A percentile compares a stretch with the other conserved stretches of the same genome.
phyloP scores from a whole-genome alignment of 495 filamentous ascomycete species.

The Pyronema omphalodes region DNA sequence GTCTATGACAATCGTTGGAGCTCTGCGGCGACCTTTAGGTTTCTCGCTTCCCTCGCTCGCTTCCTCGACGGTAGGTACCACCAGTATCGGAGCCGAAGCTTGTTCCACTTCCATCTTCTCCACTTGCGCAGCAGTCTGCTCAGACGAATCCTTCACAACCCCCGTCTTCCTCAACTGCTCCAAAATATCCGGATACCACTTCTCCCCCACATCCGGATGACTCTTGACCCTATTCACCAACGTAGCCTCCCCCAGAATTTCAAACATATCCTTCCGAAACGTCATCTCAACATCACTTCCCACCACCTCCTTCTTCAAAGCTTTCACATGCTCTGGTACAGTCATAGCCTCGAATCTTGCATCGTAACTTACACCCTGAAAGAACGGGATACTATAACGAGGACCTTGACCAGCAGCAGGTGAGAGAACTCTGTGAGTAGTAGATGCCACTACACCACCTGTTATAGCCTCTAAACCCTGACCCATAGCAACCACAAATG shows the following conservation, averaged over 20 bases:
- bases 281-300: conserved; percentile 56
- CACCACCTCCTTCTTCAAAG: conserved; percentile 36
- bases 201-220: conserved; percentile 75
- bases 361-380: conserved; percentile 75
- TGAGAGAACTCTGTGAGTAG: conserved; percentile 65
- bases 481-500: conserved; percentile 80
- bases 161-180: conserved; percentile 1
- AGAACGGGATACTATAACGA: conserved; percentile 74
- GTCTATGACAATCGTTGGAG: conserved; percentile 40
- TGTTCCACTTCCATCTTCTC: not conserved
- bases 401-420: conserved; percentile 48
- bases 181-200: conserved; percentile 64
- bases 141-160: conserved; percentile 36
- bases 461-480: conserved; percentile 86
- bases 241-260: conserved; percentile 63
- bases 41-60: not conserved
- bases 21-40: conserved; percentile 12
- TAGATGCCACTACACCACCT: conserved; percentile 65
- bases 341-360: conserved; percentile 55
- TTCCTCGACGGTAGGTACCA: conserved; percentile 2
- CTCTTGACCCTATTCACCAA: conserved; percentile 73
- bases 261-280: conserved; percentile 46
- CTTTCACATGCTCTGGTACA: conserved; percentile 48
- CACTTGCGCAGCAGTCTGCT: conserved; percentile 38
- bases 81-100: not conserved